phyloP scores from a whole-genome alignment of 2,329 filamentous ascomycete species.

The Zasmidium cellare region DNA sequence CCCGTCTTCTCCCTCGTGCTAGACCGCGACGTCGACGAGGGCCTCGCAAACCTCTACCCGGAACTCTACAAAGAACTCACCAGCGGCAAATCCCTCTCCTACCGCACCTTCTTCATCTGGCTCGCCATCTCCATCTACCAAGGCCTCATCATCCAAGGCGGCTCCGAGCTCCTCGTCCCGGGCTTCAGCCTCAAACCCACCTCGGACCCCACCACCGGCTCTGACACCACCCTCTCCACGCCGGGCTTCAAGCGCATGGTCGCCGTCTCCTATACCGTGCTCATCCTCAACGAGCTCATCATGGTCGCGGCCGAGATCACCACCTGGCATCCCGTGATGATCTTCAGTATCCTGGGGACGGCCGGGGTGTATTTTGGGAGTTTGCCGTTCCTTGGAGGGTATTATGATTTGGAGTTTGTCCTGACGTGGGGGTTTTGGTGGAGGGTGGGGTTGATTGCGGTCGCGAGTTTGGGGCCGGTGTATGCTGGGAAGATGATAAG shows the following conservation, averaged over 20 bases:
- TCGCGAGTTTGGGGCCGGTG: conserved; percentile 80
- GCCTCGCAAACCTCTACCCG: conserved; percentile 89
- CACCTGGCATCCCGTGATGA: conserved; percentile 95
- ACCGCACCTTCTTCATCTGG: conserved; percentile 96
- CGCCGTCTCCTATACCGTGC: conserved; percentile 84
- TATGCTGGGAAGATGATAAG: conserved; percentile 84
- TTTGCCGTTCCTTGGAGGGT: conserved; percentile 82
- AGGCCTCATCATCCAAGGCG: conserved; percentile 91
- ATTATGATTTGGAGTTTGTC: conserved; percentile 83
- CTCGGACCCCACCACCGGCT: conserved; percentile 14
- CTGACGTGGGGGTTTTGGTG: conserved; percentile 81
- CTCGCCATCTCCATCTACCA: conserved; percentile 94
- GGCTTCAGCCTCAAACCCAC: conserved; percentile 50
- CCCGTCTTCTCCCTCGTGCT: conserved; percentile 93
- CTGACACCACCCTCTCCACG: conserved; percentile 20
- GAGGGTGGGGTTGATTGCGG: conserved; percentile 77
- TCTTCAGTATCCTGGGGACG: conserved; percentile 79
- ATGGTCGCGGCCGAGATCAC: conserved; percentile 98
- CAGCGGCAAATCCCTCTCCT: conserved; percentile 78
- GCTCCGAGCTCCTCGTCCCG: conserved; percentile 82
- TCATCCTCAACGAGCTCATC: conserved; percentile 89
- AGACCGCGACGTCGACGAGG: conserved; percentile 92
- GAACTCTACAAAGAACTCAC: conserved; percentile 99
- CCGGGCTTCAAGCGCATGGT: conserved; percentile 63
- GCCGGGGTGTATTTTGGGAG: conserved; percentile 76